A percentile compares a stretch with the other conserved stretches of the same genome.
These are phyloP conservation scores for Cryptococcus sp. DNA, from an alignment of 1,284 basidiomycete genomes.

Conservation along the genomic window DNA sequence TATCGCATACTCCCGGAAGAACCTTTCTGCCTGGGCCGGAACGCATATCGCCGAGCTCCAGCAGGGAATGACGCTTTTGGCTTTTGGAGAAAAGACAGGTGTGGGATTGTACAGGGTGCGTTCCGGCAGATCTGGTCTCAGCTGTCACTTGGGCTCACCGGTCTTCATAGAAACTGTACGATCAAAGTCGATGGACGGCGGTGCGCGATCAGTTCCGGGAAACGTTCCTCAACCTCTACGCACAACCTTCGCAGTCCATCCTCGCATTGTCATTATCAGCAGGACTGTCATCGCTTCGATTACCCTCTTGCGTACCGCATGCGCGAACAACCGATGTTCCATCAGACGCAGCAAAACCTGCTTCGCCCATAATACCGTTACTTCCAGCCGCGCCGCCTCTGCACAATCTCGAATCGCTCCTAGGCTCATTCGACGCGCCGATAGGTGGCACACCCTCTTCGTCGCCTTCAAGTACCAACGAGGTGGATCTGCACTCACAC, in stretches of 20 bases:
- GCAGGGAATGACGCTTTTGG: conserved; percentile 74
- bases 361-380: conserved; percentile 21
- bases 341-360: not conserved
- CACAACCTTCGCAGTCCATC: conserved; percentile 79
- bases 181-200: conserved; percentile 70
- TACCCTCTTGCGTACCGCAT: conserved; percentile 67
- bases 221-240: conserved; percentile 81
- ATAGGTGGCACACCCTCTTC: conserved; percentile 14
- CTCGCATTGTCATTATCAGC: conserved; percentile 84
- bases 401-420: conserved; percentile 32
- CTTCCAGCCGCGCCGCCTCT: conserved; percentile 40
- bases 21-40: conserved; percentile 80
- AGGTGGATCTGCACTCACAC: conserved; percentile 28
- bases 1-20: conserved; percentile 78
- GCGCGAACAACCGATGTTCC: conserved; percentile 35
- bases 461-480: not conserved
- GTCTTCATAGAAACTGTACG: conserved; percentile 70
- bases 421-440: conserved; percentile 19
- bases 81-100: conserved; percentile 58
- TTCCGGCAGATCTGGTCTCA: conserved; percentile 5
- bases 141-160: not conserved
- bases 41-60: conserved; percentile 74
- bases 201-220: conserved; percentile 76
- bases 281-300: conserved; percentile 81
- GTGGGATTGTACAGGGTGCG: conserved; percentile 51